phyloP scores from a whole-genome alignment of 345 rosid genomes.

The Orychophragmus violaceus region DNA sequence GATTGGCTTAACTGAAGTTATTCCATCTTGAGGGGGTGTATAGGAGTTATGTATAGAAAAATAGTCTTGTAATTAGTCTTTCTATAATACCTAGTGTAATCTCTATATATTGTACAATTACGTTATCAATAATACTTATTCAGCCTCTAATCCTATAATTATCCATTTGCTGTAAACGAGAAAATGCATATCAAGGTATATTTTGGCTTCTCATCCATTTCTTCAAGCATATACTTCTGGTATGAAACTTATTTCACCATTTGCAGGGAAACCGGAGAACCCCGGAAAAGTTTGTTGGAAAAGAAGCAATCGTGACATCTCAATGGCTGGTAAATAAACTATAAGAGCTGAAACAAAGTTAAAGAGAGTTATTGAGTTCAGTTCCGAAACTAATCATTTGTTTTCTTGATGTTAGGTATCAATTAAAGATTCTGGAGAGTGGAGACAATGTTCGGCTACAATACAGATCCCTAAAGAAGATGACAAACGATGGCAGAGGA shows the following conservation, averaged over 20 bases:
- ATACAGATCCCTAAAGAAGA: conserved; percentile 82
- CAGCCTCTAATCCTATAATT: too few relatives aligned
- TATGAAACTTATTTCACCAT: conserved; percentile 20
- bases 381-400: background rate
- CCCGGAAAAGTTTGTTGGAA: conserved; percentile 92
- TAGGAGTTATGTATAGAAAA: too few relatives aligned
- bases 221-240: background rate
- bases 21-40: too few relatives aligned
- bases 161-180: conserved; percentile 91
- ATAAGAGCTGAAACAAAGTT: conserved; percentile 14
- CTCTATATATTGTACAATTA: too few relatives aligned
- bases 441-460: conserved; percentile 92
- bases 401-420: conserved; percentile 44
- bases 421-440: conserved; percentile 66
- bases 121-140: too few relatives aligned
- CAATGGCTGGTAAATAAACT: conserved; percentile 97
- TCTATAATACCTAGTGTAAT: too few relatives aligned
- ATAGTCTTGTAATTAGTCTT: too few relatives aligned
- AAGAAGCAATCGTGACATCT: conserved; percentile 93
- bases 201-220: background rate
- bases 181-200: conserved; percentile 83
- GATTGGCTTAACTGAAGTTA: too few relatives aligned
- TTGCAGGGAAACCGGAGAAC: conserved; percentile 91
- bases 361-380: conserved; percentile 1
- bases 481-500: conserved; percentile 45